These are phyloP conservation scores for Cystobasidiaceae sp. DNA, from an alignment of 1,284 basidiomycete species.

Conservation along the genomic window DNA sequence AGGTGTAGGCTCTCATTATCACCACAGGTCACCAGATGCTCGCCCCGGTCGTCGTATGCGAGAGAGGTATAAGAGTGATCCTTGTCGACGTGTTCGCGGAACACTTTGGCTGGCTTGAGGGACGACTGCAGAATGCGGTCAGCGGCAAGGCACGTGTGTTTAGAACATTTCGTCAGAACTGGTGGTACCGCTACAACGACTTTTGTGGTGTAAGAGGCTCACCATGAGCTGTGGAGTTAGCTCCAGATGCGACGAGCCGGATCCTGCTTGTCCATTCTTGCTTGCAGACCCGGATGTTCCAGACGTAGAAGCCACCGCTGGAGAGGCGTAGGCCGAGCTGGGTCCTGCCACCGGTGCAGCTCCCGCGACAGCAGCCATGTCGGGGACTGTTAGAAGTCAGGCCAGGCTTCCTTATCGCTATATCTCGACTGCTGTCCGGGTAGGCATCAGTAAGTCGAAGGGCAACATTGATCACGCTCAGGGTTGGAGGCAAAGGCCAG, in stretches of 20 bases:
- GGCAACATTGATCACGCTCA: not conserved
- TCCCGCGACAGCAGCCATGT: not conserved
- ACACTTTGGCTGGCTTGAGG: slow-evolving; percentile 83
- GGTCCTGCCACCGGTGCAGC: not conserved
- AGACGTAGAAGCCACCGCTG: not conserved
- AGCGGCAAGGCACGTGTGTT: not conserved
- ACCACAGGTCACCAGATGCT: slow-evolving; percentile 75
- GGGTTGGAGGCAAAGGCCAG: not conserved
- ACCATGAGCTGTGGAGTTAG: slow-evolving; percentile 30
- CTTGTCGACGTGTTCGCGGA: slow-evolving; percentile 67
- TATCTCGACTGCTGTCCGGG: not conserved
- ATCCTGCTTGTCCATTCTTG: no score
- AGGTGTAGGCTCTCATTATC: slow-evolving; percentile 89
- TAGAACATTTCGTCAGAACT: not conserved
- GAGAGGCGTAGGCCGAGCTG: slow-evolving; percentile 7
- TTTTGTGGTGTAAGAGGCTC: slow-evolving; percentile 1
- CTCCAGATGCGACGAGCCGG: not conserved
- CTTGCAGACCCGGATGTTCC: no score
- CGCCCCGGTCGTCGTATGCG: slow-evolving; percentile 84
- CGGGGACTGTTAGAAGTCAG: not conserved
- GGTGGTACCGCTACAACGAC: not conserved
- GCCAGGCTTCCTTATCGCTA: not conserved
- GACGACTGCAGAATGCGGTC: slow-evolving; percentile 5
- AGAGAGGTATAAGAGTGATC: slow-evolving; percentile 63
- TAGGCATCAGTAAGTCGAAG: not conserved